Conservation (phyloP, 441 rosid species). For the Euphorbia schlechtendalii region DNA sequence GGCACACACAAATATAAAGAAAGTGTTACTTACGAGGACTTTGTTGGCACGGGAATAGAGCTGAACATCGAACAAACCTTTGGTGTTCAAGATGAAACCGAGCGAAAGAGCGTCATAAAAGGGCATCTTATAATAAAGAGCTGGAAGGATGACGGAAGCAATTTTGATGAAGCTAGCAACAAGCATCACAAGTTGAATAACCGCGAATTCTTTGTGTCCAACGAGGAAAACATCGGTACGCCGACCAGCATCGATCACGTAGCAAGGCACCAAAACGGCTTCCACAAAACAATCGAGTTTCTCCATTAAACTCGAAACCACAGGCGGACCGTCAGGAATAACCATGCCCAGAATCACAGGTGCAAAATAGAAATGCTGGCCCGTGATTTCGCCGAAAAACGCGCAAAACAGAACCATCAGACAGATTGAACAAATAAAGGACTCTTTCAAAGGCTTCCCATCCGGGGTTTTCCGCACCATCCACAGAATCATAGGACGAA, state of each 20-base stretch:
- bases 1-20: too few species aligned
- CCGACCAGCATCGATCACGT: slow-evolving; percentile 29
- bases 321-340: slow-evolving; percentile 32
- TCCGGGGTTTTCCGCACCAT: slow-evolving; percentile 40
- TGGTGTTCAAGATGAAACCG: slow-evolving; percentile 30
- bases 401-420: slow-evolving; percentile 23
- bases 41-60: slow-evolving; percentile 21
- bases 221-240: slow-evolving; percentile 12
- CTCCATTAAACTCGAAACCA: slow-evolving; percentile 30
- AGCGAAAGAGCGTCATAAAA: slow-evolving; percentile 34
- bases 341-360: slow-evolving; percentile 30
- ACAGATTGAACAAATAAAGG: slow-evolving; percentile 16
- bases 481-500: slow-evolving; percentile 39
- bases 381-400: slow-evolving; percentile 23
- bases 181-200: slow-evolving; percentile 16
- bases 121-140: slow-evolving; percentile 31
- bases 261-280: slow-evolving; percentile 35
- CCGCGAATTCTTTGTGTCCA: not conserved
- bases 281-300: slow-evolving; percentile 32
- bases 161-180: slow-evolving; percentile 22
- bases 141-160: slow-evolving; percentile 20
- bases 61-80: slow-evolving; percentile 40
- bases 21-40: slow-evolving; percentile 13
- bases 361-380: slow-evolving; percentile 29
- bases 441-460: slow-evolving; percentile 38